Evolutionary conservation across 768 basidiomycete genomes (phyloP).

Genomic region (Pulveroboletus sp.): DNA sequence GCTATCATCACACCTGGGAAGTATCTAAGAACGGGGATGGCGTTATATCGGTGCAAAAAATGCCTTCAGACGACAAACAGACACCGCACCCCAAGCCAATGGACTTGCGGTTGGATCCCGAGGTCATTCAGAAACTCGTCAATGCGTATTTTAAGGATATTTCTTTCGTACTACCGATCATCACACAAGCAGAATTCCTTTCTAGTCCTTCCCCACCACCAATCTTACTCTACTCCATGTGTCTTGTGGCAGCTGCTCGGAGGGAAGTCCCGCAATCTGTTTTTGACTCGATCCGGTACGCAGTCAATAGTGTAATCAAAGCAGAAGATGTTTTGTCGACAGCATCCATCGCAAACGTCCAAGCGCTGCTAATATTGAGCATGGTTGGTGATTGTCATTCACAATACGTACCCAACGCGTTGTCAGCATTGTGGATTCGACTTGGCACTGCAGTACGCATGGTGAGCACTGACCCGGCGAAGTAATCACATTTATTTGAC

Average conservation of each 20-base stretch:
- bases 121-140: constrained; percentile 74
- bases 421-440: constrained; percentile 83
- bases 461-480: constrained; percentile 46
- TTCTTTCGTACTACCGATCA: constrained; percentile 82
- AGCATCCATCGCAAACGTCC: constrained; percentile 80
- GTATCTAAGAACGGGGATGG: constrained; percentile 82
- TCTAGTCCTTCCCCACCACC: constrained; percentile 67
- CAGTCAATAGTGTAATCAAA: constrained; percentile 84
- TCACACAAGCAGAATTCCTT: constrained; percentile 86
- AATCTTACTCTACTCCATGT: constrained; percentile 89
- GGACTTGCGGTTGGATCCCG: constrained; percentile 71
- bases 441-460: constrained; percentile 89
- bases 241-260: constrained; percentile 83
- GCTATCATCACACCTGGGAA: constrained; percentile 86
- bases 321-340: constrained; percentile 88
- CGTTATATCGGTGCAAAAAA: constrained; percentile 75
- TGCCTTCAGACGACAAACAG: constrained; percentile 51
- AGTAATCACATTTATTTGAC: constrained; percentile 12
- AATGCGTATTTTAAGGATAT: constrained; percentile 92
- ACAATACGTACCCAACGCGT: constrained; percentile 77
- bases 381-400: constrained; percentile 92
- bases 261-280: constrained; percentile 78
- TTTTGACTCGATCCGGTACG: constrained; percentile 86
- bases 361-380: constrained; percentile 77
- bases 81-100: constrained; percentile 54